phyloP scores from a whole-genome alignment of 345 rosid species.

The Lepidium didymum region DNA sequence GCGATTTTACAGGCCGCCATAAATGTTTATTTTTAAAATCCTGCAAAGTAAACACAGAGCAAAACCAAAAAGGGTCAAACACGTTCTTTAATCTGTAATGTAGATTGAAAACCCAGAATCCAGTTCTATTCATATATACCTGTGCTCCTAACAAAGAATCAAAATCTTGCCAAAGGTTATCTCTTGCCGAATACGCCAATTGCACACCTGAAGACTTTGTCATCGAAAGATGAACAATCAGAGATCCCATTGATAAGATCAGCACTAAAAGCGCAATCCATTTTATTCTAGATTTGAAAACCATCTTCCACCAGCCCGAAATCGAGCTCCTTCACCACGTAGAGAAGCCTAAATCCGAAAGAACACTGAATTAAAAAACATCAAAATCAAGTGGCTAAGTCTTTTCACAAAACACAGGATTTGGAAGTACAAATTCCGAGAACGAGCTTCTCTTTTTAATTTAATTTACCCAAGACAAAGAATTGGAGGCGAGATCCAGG shows the following conservation, averaged over 20 bases:
- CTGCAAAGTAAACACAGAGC: constrained; percentile 34
- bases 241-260: constrained; percentile 65
- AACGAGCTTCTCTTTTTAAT: background rate
- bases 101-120: background rate
- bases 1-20: constrained; percentile 73
- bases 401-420: background rate
- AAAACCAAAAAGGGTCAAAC: background rate
- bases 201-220: constrained; percentile 63
- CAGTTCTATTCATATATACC: constrained; percentile 26
- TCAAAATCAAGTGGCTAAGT: background rate
- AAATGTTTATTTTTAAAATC: constrained; percentile 48
- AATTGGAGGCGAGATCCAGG: constrained; percentile 16
- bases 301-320: constrained; percentile 45
- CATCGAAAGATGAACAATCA: constrained; percentile 70
- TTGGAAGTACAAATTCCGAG: background rate
- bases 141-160: constrained; percentile 35
- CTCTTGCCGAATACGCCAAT: constrained; percentile 48
- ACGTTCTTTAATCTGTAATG: background rate
- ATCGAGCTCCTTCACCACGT: constrained; percentile 10
- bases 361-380: background rate
- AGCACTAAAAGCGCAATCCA: constrained; percentile 76
- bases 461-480: constrained; percentile 7
- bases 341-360: constrained; percentile 4
- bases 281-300: constrained; percentile 79
- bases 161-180: constrained; percentile 47